Conservation (phyloP, 306 rosid genomes). For the Ormosia emarginata region DNA sequence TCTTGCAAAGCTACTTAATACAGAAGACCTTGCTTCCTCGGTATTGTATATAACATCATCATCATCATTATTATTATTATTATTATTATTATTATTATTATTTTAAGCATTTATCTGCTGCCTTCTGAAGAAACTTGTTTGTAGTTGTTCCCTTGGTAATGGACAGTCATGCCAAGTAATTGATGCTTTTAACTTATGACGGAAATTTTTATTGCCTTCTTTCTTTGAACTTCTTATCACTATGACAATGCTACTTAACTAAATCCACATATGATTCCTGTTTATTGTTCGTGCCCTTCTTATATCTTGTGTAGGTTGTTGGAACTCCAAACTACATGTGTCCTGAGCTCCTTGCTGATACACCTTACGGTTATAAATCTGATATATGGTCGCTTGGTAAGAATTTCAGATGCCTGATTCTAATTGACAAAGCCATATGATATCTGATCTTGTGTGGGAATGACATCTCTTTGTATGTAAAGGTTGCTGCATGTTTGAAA, state of each 20-base stretch:
- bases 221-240: background rate
- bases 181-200: background rate
- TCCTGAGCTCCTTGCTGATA: constrained; percentile 90
- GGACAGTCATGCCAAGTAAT: background rate
- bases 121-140: constrained; percentile 10
- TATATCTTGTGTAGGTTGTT: constrained; percentile 55
- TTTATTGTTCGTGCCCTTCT: constrained; percentile 6
- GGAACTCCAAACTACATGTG: constrained; percentile 92
- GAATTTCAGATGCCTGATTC: constrained; percentile 26
- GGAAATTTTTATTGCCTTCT: background rate
- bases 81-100: background rate
- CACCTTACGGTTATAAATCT: constrained; percentile 91
- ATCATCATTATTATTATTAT: too few relatives aligned
- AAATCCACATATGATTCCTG: background rate
- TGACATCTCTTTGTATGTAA: constrained; percentile 25
- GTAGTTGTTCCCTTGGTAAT: background rate
- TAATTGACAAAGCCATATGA: constrained; percentile 5
- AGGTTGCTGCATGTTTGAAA: constrained; percentile 96
- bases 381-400: constrained; percentile 96
- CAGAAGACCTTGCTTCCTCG: constrained; percentile 82
- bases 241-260: constrained; percentile 9
- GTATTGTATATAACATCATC: constrained; percentile 10
- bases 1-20: constrained; percentile 75
- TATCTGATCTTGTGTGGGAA: constrained; percentile 17
- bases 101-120: background rate